Conservation (phyloP, 441 rosid genomes). For the Dalechampia spathulata region DNA sequence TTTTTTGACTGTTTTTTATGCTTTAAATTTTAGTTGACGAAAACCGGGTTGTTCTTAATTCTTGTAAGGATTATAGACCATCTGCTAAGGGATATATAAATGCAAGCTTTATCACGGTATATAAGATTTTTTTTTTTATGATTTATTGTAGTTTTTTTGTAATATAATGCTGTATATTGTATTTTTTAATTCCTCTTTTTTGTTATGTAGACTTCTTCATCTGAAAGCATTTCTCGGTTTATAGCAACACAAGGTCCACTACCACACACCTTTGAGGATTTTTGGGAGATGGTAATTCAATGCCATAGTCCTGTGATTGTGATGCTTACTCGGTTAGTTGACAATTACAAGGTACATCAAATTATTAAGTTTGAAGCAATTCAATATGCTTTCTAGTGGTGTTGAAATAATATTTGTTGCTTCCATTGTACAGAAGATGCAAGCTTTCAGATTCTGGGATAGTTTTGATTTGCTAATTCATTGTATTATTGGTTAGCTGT, state of each 20-base stretch:
- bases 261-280: conserved; percentile 71
- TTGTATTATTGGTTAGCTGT: too few species aligned
- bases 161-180: not conserved
- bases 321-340: conserved; percentile 87
- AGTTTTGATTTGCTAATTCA: too few species aligned
- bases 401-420: too few species aligned
- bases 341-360: conserved; percentile 49
- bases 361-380: conserved; percentile 9
- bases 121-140: not conserved
- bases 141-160: not conserved
- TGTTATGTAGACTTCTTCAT: conserved; percentile 47
- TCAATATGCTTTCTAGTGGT: too few species aligned
- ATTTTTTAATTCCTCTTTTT: conserved; percentile 12
- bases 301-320: conserved; percentile 64
- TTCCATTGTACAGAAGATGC: too few species aligned
- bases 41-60: conserved; percentile 59
- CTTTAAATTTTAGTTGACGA: conserved; percentile 46
- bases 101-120: conserved; percentile 67
- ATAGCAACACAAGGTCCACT: conserved; percentile 93
- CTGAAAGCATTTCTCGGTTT: conserved; percentile 52
- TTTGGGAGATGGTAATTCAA: conserved; percentile 94
- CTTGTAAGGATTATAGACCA: conserved; percentile 57
- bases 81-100: conserved; percentile 73
- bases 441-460: too few species aligned
- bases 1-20: too few species aligned